Percentiles rank a stretch among this genome's conserved stretches.
Evolutionary conservation across 345 rosid genomes (phyloP).

Genomic region (Hibiscus mutabilis): DNA sequence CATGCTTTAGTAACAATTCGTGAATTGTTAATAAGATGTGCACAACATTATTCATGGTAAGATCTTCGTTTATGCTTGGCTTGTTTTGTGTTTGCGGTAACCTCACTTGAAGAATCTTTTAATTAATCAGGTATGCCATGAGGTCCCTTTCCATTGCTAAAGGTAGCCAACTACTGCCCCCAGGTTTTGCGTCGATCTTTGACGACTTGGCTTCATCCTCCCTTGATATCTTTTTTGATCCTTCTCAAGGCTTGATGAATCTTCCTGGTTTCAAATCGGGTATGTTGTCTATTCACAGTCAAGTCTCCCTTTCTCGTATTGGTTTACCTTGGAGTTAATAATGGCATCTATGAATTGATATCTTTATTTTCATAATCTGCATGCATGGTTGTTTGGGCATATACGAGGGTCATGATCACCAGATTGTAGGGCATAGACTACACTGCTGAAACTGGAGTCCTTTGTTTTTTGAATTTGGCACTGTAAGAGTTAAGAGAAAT

Average conservation of each 20-base stretch:
- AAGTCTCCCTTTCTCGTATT: conserved; percentile 1
- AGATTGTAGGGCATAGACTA: neutral
- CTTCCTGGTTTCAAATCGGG: conserved; percentile 81
- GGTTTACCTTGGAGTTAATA: conserved; percentile 1
- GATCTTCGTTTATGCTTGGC: conserved; percentile 9
- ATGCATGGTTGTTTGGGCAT: neutral
- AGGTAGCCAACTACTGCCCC: conserved; percentile 88
- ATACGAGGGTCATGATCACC: neutral
- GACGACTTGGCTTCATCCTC: conserved; percentile 90
- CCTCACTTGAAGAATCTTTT: conserved; percentile 10
- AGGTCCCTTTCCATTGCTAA: conserved; percentile 88
- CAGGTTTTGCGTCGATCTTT: conserved; percentile 77
- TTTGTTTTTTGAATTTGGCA: neutral
- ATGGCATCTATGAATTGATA: neutral
- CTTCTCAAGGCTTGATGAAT: conserved; percentile 65
- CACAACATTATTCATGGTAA: conserved; percentile 93
- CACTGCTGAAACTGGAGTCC: neutral
- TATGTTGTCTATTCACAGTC: conserved; percentile 18
- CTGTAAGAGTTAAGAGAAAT: neutral
- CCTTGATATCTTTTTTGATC: conserved; percentile 92
- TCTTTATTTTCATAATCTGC: neutral
- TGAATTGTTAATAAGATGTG: conserved; percentile 63
- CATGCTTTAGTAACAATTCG: conserved; percentile 86
- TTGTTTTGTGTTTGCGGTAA: conserved; percentile 12
- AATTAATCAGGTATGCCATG: conserved; percentile 71